A percentile compares a stretch with the other conserved stretches of the same genome.
Conservation (phyloP, 768 basidiomycete species). For the Naganishia friedmannii region DNA sequence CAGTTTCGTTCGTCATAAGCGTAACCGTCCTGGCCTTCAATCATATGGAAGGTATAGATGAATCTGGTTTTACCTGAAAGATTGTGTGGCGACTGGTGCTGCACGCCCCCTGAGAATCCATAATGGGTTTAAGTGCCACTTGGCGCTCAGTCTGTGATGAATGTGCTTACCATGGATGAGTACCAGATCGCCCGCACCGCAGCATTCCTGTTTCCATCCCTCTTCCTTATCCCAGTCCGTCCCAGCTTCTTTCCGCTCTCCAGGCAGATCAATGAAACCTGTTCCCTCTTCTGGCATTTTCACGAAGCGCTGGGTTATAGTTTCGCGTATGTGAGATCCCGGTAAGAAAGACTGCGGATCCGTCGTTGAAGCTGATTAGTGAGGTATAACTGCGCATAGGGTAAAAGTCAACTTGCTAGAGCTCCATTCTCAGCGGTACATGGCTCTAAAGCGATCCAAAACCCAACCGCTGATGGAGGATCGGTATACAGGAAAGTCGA, state of each 20-base stretch:
- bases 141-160: neutral
- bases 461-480: conserved; percentile 86
- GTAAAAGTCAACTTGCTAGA: conserved; percentile 33
- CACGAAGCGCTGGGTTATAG: conserved; percentile 80
- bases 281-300: conserved; percentile 70
- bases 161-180: conserved; percentile 75
- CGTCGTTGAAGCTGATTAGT: conserved; percentile 25
- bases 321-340: conserved; percentile 74
- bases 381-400: conserved; percentile 2
- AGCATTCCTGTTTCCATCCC: conserved; percentile 44
- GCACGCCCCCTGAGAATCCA: conserved; percentile 56
- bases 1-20: conserved; percentile 87
- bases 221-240: conserved; percentile 45
- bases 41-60: conserved; percentile 87
- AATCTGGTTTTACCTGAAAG: conserved; percentile 69
- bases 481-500: conserved; percentile 81
- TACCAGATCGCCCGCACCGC: conserved; percentile 71
- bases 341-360: conserved; percentile 55
- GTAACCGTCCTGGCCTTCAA: conserved; percentile 58
- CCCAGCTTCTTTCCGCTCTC: conserved; percentile 33
- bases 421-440: conserved; percentile 62
- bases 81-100: conserved; percentile 90
- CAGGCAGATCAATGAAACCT: conserved; percentile 58
- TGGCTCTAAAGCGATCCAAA: conserved; percentile 92
- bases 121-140: neutral